phyloP scores from a whole-genome alignment of 768 basidiomycete species.

The Fibroporia radiculosa region DNA sequence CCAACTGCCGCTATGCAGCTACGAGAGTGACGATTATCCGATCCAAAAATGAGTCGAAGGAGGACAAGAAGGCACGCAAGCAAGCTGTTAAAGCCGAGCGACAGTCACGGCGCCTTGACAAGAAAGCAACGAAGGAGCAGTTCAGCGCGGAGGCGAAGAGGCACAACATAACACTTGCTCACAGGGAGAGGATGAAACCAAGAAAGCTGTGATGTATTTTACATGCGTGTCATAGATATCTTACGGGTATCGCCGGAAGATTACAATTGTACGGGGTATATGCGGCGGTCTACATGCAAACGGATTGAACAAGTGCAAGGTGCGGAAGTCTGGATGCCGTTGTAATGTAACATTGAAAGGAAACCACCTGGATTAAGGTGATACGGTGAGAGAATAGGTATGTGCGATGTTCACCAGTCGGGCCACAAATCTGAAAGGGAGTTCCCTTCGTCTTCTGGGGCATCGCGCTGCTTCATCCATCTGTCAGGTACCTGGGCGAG shows the following conservation, averaged over 20 bases:
- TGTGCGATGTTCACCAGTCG: conserved; percentile 24
- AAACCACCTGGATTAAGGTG: no score
- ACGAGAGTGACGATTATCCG: conserved; percentile 52
- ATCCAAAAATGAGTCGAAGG: conserved; percentile 66
- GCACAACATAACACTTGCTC: conserved; percentile 42
- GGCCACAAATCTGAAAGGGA: conserved; percentile 31
- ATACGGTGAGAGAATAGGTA: neutral
- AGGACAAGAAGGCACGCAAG: conserved; percentile 69
- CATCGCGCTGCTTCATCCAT: conserved; percentile 84
- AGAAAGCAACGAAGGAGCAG: conserved; percentile 57
- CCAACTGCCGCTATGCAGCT: conserved; percentile 13
- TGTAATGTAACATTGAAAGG: no score
- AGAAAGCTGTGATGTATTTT: conserved; percentile 27
- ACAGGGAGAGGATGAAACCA: conserved; percentile 32
- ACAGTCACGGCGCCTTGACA: conserved; percentile 56
- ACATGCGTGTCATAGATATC: no score
- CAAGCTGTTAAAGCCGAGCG: conserved; percentile 59
- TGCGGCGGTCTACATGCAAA: no score
- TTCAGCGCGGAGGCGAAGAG: conserved; percentile 57
- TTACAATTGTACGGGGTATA: no score
- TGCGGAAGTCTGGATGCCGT: no score
- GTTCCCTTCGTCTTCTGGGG: conserved; percentile 64
- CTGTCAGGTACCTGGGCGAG: conserved; percentile 70
- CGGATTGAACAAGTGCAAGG: no score
- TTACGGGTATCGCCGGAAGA: no score